Percentiles rank a stretch among this genome's conserved stretches.
Conservation (phyloP, 768 basidiomycete genomes). For the Tricholomella constricta region DNA sequence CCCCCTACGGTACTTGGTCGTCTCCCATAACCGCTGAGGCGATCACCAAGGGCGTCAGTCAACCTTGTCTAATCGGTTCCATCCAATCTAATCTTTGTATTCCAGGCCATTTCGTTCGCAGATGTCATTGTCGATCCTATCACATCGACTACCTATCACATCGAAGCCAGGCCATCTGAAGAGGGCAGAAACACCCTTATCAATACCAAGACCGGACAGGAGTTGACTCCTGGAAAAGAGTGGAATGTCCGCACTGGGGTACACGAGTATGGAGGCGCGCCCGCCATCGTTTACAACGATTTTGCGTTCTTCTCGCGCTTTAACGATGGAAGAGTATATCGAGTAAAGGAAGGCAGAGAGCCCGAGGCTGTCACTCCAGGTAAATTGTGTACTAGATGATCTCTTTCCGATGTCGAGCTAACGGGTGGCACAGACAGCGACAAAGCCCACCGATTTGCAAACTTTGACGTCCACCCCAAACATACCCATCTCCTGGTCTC, state of each 20-base stretch:
- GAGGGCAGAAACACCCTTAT: slow-evolving; percentile 57
- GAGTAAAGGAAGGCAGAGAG: slow-evolving; percentile 28
- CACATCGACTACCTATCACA: slow-evolving; percentile 48
- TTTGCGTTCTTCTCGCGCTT: slow-evolving; percentile 57
- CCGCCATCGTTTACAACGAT: slow-evolving; percentile 48
- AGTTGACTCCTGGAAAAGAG: slow-evolving; percentile 48
- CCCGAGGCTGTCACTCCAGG: slow-evolving; percentile 66
- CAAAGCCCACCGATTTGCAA: slow-evolving; percentile 60
- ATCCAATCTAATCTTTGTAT: slow-evolving; percentile 9
- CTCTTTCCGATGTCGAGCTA: too few relatives aligned
- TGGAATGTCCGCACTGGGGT: slow-evolving; percentile 65
- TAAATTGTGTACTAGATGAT: slow-evolving; percentile 28
- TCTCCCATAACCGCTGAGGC: slow-evolving; percentile 57
- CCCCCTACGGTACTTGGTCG: slow-evolving; percentile 65
- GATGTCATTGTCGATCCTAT: slow-evolving; percentile 58
- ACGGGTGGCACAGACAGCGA: slow-evolving; percentile 46
- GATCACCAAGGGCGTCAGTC: slow-evolving; percentile 44
- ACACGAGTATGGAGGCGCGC: slow-evolving; percentile 68
- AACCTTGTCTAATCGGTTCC: background rate
- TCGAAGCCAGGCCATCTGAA: slow-evolving; percentile 61
- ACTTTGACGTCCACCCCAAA: slow-evolving; percentile 59
- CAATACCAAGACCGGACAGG: slow-evolving; percentile 45
- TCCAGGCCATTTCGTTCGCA: slow-evolving; percentile 35
- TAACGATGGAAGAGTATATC: slow-evolving; percentile 51
- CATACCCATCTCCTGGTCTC: slow-evolving; percentile 57